Evolutionary conservation across 2,329 filamentous ascomycete species (phyloP), one percentile per base, ranked within the genome.

Genomic region (Penicillium sclerotiorum): DNA sequence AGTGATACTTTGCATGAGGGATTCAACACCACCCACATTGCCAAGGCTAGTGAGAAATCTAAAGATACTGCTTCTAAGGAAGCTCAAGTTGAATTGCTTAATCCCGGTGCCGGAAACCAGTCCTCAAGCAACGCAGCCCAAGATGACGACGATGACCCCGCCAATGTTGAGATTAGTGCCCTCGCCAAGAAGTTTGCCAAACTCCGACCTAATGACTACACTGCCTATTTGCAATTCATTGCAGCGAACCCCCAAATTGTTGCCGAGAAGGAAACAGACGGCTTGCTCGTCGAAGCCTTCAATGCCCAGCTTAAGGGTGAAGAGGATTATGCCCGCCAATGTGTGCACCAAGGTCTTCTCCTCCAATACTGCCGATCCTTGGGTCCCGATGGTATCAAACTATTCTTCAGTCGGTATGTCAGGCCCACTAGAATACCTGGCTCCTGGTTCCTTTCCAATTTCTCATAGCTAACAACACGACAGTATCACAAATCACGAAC

Each of bases 331-430:
- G 85, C 90, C 4, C 83, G 86, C 40, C 89, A 93, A 69, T 96
- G 87, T 72, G 91, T 99, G 18, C 94, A 99, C 73, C 92, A 97
- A 69, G 93, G 88, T 3, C 79, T 97, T 13, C 79, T 99, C 11
- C 76, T 99, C 33, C 94, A 99, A 71, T 99, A 99, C 77, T 99
- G 94, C 74, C 85, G 93, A 8, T 87, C 90, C 35, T 80, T 99
- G 6, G 92, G 93, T 53, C 85, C 84, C 57, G 90, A 97, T 63
- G 93, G 93, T 18, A 91, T 96, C 8, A 82, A 84, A 5, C 75
- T 97, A 23, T 99, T 99, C 79, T 99, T 99, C 82, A 95, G 94
- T 75, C 88, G 93, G 77, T 77, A 69, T 39, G 68, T 63, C 11
- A 17, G 8, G 3, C 15, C 12, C 9, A n/a, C 6, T 25, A 39